Base-by-base conservation (phyloP, 78 protist species). In the Blattamonas nauphoetae region DNA sequence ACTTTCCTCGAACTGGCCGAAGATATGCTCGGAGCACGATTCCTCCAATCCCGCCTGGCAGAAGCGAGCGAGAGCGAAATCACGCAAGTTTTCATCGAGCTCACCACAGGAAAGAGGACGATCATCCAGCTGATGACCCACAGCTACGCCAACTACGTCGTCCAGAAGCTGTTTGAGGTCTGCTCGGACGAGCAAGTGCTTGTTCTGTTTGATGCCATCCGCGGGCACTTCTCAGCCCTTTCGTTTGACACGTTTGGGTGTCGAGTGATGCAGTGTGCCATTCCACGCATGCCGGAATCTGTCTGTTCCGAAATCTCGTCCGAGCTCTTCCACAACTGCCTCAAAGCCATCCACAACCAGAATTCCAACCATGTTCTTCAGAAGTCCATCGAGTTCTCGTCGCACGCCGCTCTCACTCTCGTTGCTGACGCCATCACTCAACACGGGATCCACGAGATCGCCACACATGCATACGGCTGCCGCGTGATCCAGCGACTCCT, bases 301-400 rank as follows among this genome's bases (percentile, higher is more conserved):
- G n/a, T 41, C 1, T 3, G 35, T 1, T 32, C 64, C 3, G 1
- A 11, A 5, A 36, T 85, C 21, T 38, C 64, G 11, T 36, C 55
- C n/a, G 87, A 85, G 3, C 43, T 85, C 1, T n/a, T n/a, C n/a
- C n/a, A n/a, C n/a, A 5, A 78, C 5, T 77, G 55, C 32, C 1
- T 11, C 42, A 45, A 2, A 41, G 34, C 42, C 41, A 78, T 86
- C 3, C 1, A 78, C 41, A 42, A 86, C 3, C 88, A 86, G 3
- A 86, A 86, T 3, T 78, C 85, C 38, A 86, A 86, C 35, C 88
- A 86, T 78, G 88, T 86, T 38, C 55, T 86, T 64, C 88, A 86
- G 34, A 46, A 78, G 3, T 41, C 38, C 2, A 78, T 86, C 3
- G 88, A 86, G 78, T 34, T 41, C 1, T 77, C 71, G 1, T 36